Base-by-base conservation (phyloP, 2,329 filamentous ascomycete species). In the Hypomyces perniciosus region DNA sequence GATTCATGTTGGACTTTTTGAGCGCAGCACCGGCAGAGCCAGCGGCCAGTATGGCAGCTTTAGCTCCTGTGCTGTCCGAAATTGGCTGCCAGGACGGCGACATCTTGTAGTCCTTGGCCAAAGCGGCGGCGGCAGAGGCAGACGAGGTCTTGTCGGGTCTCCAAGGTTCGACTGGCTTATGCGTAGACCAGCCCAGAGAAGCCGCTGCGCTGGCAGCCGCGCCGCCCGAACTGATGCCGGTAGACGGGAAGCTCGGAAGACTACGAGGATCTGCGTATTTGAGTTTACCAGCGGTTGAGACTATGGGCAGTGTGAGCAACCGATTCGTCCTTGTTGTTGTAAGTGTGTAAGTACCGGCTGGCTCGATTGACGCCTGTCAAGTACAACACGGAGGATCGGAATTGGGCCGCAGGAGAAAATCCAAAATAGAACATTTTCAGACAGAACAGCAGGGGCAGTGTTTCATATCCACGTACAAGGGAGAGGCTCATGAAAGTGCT, bases 121-220 rank as follows among this genome's bases (percentile, higher is more conserved):
- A 56, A 41, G 66, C 61, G 13, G 74, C 71, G n/a, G 72, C 72
- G 39, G 72, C 65, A 46, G 69, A 72, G 27, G 81, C 65, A 64
- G 76, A 76, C 71, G 77, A 65, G 3, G 67, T 77, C 41, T 76
- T 76, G 56, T 81, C 76, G 13, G 84, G 82, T 62, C 80, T 85
- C 83, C 84, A 87, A 63, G 75, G 72, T 64, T 87, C 78, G 46
- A 83, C 72, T 3, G 80, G 66, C 62, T 81, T 87, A 59, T 81
- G 81, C 62, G 81, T 87, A 44, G 81, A 76, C 74, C 88, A 87
- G 46, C 88, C 88, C 42, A 92, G 72, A 46, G 78, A 80, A 38
- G 88, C 88, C 48, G 89, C 90, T 50, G 86, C 82, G 57, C 85
- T 80, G 54, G 88, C 88, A 51, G 88, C 88, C 46, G 77, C 74